Conservation (phyloP, 176 grass and related monocot genomes). For the bread wheat (Triticum aestivum) region IWGSC_CS_RefSeq_v2.1 NC_057814.1:141869865-141870364, state of each 20-base stretch:
- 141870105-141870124: conserved; percentile 1
- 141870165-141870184: conserved; percentile 42
- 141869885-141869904: not conserved
- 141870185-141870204: not conserved
- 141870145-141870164: not conserved
- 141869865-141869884: not conserved
- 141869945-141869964: too few species aligned
- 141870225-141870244: not conserved
- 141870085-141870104: not conserved
- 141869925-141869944: not conserved
- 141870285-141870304: conserved; percentile 24
- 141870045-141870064: not conserved
- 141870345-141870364: conserved; percentile 42
- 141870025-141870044: not conserved
- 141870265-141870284: too few species aligned
- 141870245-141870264: not conserved
- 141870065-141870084: not conserved
- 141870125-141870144: not conserved
- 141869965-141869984: too few species aligned
- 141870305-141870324: not conserved
- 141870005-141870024: not conserved
- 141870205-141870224: not conserved
- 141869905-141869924: not conserved
- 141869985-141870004: not conserved
- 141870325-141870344: not conserved